phyloP scores from a whole-genome alignment of 495 filamentous ascomycete species.

The Trichoderma asperelloides region DNA sequence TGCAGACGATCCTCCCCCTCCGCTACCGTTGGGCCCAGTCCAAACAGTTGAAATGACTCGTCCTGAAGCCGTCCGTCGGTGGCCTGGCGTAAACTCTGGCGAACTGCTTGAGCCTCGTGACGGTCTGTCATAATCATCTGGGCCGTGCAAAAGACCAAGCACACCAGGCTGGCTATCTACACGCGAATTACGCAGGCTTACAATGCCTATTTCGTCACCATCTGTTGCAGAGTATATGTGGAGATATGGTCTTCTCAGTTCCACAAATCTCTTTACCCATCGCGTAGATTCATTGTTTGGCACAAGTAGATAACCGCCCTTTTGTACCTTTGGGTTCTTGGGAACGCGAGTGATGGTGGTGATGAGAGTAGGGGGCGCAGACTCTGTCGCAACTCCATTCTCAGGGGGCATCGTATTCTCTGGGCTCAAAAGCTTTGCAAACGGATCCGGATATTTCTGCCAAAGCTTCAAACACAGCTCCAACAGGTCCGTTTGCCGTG shows the following conservation, averaged over 20 bases:
- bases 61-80: slow-evolving; percentile 22
- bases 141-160: slow-evolving; percentile 57
- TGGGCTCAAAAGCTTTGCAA: slow-evolving; percentile 61
- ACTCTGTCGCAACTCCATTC: slow-evolving; percentile 45
- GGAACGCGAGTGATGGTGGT: slow-evolving; percentile 61
- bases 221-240: slow-evolving; percentile 76
- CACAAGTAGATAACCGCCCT: slow-evolving; percentile 74
- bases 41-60: slow-evolving; percentile 25
- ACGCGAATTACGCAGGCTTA: slow-evolving; percentile 73
- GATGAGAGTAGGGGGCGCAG: slow-evolving; percentile 44
- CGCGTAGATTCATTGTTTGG: slow-evolving; percentile 63
- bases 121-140: slow-evolving; percentile 19
- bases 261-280: slow-evolving; percentile 88
- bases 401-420: slow-evolving; percentile 67
- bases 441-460: slow-evolving; percentile 65
- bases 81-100: slow-evolving; percentile 20
- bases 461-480: slow-evolving; percentile 69
- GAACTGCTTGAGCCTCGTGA: background rate
- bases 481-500: slow-evolving; percentile 50
- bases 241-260: slow-evolving; percentile 85
- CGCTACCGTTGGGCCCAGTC: slow-evolving; percentile 18
- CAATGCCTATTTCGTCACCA: slow-evolving; percentile 82
- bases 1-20: slow-evolving; percentile 11
- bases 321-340: slow-evolving; percentile 67
- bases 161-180: slow-evolving; percentile 87